phyloP scores from a whole-genome alignment of 306 rosid species.

The Begonia fuchsioides region DNA sequence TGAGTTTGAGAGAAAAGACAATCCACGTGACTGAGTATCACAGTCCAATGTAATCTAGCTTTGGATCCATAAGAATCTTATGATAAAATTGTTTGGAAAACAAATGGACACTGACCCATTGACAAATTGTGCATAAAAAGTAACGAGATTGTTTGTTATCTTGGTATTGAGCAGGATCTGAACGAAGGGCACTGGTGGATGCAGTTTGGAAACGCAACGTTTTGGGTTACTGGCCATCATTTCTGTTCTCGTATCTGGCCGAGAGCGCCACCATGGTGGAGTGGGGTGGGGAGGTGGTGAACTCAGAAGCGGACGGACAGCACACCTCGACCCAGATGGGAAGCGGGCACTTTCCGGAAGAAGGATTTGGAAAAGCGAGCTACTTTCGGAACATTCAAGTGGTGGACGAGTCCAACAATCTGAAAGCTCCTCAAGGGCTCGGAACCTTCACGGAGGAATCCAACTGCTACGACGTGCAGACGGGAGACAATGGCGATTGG shows the following conservation, averaged over 20 bases:
- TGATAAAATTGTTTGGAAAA: not conserved
- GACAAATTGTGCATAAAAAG: no score
- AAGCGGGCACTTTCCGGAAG: constrained; percentile 86
- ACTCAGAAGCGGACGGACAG: constrained; percentile 62
- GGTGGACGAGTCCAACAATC: constrained; percentile 88
- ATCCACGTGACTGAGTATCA: no score
- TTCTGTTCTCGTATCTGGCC: constrained; percentile 82
- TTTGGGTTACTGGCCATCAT: constrained; percentile 94
- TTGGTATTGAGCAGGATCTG: constrained; percentile 48
- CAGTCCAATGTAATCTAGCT: no score
- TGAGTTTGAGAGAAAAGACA: no score
- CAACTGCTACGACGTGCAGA: constrained; percentile 93
- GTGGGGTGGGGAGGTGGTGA: constrained; percentile 99
- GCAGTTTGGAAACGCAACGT: constrained; percentile 88
- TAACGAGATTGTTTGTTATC: no score
- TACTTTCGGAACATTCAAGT: constrained; percentile 85
- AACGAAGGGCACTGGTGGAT: constrained; percentile 99
- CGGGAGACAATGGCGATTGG: constrained; percentile 86
- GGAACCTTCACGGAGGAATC: constrained; percentile 89
- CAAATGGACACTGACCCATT: no score
- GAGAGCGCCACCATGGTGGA: constrained; percentile 96
- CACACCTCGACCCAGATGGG: constrained; percentile 98
- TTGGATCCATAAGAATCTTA: not conserved
- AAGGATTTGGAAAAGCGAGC: constrained; percentile 86
- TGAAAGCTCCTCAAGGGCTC: constrained; percentile 77